These are phyloP conservation scores for Hanseniaspora clermontiae DNA, from an alignment of 805 yeast genomes.

Conservation along the genomic window DNA sequence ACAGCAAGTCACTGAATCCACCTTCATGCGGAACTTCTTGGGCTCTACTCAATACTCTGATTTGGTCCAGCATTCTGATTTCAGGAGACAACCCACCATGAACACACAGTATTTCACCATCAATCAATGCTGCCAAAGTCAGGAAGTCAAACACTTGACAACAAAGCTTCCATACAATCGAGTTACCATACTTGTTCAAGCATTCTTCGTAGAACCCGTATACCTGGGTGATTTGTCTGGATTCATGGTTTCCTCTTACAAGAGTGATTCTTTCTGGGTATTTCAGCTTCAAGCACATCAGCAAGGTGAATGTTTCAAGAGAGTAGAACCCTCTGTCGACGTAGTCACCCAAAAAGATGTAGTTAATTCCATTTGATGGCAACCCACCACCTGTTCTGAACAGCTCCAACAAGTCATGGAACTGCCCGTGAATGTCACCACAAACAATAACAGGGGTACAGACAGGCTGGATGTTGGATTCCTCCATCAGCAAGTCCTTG, in stretches of 20 bases:
- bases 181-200: constrained; percentile 80
- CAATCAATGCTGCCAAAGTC: constrained; percentile 88
- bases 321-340: constrained; percentile 86
- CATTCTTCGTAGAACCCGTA: constrained; percentile 95
- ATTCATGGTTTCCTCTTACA: constrained; percentile 88
- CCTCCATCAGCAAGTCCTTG: constrained; percentile 76
- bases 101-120: constrained; percentile 76
- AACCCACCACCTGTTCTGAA: constrained; percentile 91
- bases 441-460: constrained; percentile 92
- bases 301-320: constrained; percentile 78
- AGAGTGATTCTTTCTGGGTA: constrained; percentile 86
- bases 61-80: constrained; percentile 88
- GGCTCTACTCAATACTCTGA: constrained; percentile 75
- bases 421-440: constrained; percentile 95
- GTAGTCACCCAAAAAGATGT: constrained; percentile 81
- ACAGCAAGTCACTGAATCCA: constrained; percentile 89
- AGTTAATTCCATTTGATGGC: constrained; percentile 89
- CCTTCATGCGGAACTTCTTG: constrained; percentile 98
- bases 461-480: constrained; percentile 91
- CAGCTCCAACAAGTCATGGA: constrained; percentile 84
- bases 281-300: constrained; percentile 84
- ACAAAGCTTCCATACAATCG: constrained; percentile 85
- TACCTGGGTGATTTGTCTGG: constrained; percentile 91
- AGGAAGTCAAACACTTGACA: constrained; percentile 86
- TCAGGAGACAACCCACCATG: constrained; percentile 94